A percentile compares a stretch with the other conserved stretches of the same genome.
Conservation (phyloP, 1,284 basidiomycete genomes). For the Coniophora puteana region DNA sequence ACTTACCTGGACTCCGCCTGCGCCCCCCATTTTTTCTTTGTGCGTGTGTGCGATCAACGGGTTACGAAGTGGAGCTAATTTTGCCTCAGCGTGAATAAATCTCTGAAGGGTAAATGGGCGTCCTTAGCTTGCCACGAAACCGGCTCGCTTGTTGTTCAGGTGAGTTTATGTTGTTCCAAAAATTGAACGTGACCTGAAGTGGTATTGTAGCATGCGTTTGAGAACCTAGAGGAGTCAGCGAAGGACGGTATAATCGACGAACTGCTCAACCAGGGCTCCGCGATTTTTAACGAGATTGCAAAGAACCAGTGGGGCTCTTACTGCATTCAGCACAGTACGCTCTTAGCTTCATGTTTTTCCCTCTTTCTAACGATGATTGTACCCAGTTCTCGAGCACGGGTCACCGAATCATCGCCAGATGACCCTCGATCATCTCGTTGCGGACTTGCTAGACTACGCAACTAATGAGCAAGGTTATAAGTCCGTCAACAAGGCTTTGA, state of each 20-base stretch:
- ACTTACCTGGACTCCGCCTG: constrained; percentile 75
- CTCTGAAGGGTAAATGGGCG: constrained; percentile 81
- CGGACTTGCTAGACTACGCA: constrained; percentile 69
- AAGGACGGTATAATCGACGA: constrained; percentile 81
- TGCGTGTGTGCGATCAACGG: constrained; percentile 33
- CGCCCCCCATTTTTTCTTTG: constrained; percentile 81
- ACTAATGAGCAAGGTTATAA: constrained; percentile 80
- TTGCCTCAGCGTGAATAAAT: constrained; percentile 66
- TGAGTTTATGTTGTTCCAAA: constrained; percentile 21
- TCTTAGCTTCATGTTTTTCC: neutral
- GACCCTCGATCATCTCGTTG: constrained; percentile 69
- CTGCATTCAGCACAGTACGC: constrained; percentile 77
- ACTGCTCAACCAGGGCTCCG: constrained; percentile 64
- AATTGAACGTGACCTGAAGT: constrained; percentile 7
- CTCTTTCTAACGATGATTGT: constrained; percentile 3
- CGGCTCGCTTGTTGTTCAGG: constrained; percentile 79
- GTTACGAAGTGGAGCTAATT: neutral
- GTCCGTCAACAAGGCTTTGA: constrained; percentile 78
- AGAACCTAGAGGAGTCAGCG: constrained; percentile 76
- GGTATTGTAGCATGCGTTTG: constrained; percentile 68
- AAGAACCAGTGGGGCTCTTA: constrained; percentile 86
- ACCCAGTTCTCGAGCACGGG: constrained; percentile 73
- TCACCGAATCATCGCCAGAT: constrained; percentile 66
- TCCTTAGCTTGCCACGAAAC: constrained; percentile 85
- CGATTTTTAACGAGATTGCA: constrained; percentile 68